phyloP scores from a whole-genome alignment of 495 filamentous ascomycete species.

The Tuber umbilicatum region DNA sequence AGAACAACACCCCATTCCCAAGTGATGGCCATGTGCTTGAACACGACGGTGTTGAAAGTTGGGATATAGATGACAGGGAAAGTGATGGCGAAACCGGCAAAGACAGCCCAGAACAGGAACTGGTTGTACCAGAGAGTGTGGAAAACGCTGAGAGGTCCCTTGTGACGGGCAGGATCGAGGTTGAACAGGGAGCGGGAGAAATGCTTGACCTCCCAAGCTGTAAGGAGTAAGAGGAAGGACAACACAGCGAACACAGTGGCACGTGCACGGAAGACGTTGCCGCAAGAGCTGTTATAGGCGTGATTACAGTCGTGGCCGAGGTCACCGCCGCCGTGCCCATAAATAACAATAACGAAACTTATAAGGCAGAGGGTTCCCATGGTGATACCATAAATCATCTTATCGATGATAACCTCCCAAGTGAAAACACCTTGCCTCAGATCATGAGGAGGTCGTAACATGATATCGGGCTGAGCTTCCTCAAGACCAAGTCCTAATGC shows the following conservation, averaged over 20 bases:
- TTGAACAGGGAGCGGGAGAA: conserved; percentile 52
- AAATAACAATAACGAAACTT: conserved; percentile 51
- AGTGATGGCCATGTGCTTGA: conserved; percentile 54
- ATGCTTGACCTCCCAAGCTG: conserved; percentile 56
- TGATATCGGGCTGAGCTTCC: conserved; percentile 53
- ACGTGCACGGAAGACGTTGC: conserved; percentile 56
- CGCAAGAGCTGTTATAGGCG: conserved; percentile 46
- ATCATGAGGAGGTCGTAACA: conserved; percentile 51
- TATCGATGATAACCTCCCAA: conserved; percentile 53
- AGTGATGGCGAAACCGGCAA: conserved; percentile 53
- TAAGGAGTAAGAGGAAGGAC: conserved; percentile 53
- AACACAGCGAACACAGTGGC: conserved; percentile 64
- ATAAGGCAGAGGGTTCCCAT: conserved; percentile 53
- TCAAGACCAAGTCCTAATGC: conserved; percentile 57
- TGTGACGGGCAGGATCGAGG: conserved; percentile 48
- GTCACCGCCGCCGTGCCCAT: conserved; percentile 46
- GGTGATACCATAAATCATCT: conserved; percentile 54
- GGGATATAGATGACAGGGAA: conserved; percentile 56
- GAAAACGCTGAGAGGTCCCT: conserved; percentile 46
- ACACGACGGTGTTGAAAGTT: conserved; percentile 50
- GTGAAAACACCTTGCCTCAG: conserved; percentile 52
- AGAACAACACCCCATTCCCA: conserved; percentile 56
- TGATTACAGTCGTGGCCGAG: conserved; percentile 52
- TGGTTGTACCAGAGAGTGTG: conserved; percentile 52
- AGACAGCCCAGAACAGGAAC: conserved; percentile 54